Evolutionary conservation across 2,329 filamentous ascomycete genomes (phyloP), one percentile per base, ranked within the genome.

Genomic region (Ophiostoma montium): DNA sequence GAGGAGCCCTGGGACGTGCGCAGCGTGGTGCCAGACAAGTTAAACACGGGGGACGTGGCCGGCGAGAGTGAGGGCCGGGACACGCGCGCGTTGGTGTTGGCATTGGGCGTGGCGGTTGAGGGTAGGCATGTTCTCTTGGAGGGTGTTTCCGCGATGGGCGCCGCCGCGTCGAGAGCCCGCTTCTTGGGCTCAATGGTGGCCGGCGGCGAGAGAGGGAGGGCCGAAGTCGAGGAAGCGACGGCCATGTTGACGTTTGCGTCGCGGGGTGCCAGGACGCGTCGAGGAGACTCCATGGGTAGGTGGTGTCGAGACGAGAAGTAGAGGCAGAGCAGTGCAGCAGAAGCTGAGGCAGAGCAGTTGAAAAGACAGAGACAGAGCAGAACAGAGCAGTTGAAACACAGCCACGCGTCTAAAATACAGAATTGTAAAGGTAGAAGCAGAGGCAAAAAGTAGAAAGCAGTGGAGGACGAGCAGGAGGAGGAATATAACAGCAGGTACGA

Each of bases 231-330:
- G 23, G 23, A 10, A 15, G 32, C 19, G 15, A 30, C 19, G 3
- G 43, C 43, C 32, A 35, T 35, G 30, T 21, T 30, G 42, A 18
- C 18, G 30, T 44, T 33, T 15, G 30, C 42, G 30, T 44, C 64
- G 46, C 71, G 62, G 19, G 67, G 60, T 47, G 65, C 70, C 36
- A 74, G 67, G 53, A 67, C 70, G 67, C 70, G 70, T 67, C 69
- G 63, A 5, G 39, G 39, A 15, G 39, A 42, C 30, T 42, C 21
- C 39, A 42, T 42, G 6, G 21, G 10, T 42, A 11, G 39, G 5
- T 12, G 38, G 10, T 11, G 39, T n/a, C 30, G 23, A 10, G 5
- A 11, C 3, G 31, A 33, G 4, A 33, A 11, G 31, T 33, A 3
- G 10, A 33, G 31, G 10, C 30, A 23, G 39, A 16, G 13, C 9